Conservation (phyloP, 2,329 filamentous ascomycete species). For the Botrytis hyacinthi region DNA sequence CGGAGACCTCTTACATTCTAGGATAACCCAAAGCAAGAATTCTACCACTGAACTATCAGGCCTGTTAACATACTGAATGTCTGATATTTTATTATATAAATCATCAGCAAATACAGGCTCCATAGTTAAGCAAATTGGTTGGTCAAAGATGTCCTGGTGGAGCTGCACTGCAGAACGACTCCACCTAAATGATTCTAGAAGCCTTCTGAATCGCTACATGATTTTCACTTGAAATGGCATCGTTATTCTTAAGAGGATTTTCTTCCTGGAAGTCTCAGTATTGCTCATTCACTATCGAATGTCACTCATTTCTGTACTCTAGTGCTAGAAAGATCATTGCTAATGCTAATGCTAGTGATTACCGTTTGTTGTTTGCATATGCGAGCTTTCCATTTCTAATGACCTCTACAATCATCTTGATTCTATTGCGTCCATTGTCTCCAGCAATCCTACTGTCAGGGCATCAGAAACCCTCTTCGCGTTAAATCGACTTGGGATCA, state of each 20-base stretch:
- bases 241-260: neutral
- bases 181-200: neutral
- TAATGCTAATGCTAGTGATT: neutral
- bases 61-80: neutral
- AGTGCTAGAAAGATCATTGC: neutral
- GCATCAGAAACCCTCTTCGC: neutral
- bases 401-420: neutral
- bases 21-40: neutral
- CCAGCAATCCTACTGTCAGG: neutral
- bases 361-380: neutral
- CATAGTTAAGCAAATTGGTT: neutral
- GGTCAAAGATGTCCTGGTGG: neutral
- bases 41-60: constrained; percentile 11
- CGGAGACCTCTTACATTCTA: neutral
- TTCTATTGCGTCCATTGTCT: neutral
- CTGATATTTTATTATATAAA: fast-evolving
- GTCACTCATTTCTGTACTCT: neutral
- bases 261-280: neutral
- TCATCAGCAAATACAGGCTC: fast-evolving
- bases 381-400: neutral
- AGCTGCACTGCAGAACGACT: neutral
- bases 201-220: neutral
- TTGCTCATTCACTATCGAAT: neutral
- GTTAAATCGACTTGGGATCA: neutral
- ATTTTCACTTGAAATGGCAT: neutral